Base-by-base conservation (phyloP, 2,329 filamentous ascomycete genomes). In the Arthrobotrys conoides region DNA sequence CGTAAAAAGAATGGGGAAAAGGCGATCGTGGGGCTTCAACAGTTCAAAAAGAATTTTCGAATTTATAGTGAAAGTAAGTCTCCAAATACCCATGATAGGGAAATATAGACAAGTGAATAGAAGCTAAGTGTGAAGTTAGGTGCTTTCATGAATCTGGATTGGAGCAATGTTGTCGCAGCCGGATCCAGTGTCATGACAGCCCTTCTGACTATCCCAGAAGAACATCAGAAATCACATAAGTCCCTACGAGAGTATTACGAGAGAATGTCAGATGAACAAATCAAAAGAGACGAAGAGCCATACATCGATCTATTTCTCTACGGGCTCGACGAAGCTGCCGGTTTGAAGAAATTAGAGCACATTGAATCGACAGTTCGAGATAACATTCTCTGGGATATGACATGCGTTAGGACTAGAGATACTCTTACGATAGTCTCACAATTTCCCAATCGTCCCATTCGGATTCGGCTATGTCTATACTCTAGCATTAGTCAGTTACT, bases 381-480 rank as follows among this genome's bases (percentile, higher is more conserved):
- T 84, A 90, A 91, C 2, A 91, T 96, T 68, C 86, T 96, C 20
- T 89, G 90, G 16, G 96, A 84, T 5, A 24, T 44, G 5, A 67
- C 33, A 24, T 67, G 64, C 14, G 89, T 96, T 53, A 89, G 93
- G 38, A 96, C 93, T n/a, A 96, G 95, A 86, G 92, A 96, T 82
- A 91, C 93, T 10, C 90, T 97, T 72, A 96, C 93, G 0, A 96
- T 97, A 82, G 92, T 89, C 41, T 93, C 91, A 57, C 90, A 95
- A 83, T 94, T 95, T 82, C 93, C 93, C 0, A 93, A 90, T 36
- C 90, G 93, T 0, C 93, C 96, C 83, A 88, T 96, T 1, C 73
- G 94, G 87, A 93, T 97, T 81, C 93, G 96, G n/a, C 87, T 96
- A 24, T 91, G 93, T 33, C 90, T 96, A 44, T 96, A 96, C 86